A percentile compares a stretch with the other conserved stretches of the same genome.
phyloP scores from a whole-genome alignment of 2,329 filamentous ascomycete species.

The Stachybotrys elegans region DNA sequence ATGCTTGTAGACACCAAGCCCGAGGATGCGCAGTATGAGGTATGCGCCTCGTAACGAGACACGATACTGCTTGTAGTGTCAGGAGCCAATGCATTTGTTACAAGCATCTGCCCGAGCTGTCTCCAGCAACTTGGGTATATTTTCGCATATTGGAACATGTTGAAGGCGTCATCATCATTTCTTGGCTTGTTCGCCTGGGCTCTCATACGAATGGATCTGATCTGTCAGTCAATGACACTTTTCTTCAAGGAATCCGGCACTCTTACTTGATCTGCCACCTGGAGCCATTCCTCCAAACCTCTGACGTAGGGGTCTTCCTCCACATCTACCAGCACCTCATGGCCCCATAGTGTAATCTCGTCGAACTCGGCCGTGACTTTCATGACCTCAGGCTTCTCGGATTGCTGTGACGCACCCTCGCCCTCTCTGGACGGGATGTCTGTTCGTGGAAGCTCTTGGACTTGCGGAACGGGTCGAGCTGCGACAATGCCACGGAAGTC shows the following conservation, averaged over 20 bases:
- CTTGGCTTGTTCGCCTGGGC: neutral
- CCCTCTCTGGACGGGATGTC: conserved; percentile 36
- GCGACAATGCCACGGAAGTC: conserved; percentile 64
- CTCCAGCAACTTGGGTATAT: no score
- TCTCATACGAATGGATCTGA: conserved; percentile 13
- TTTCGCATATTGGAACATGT: no score
- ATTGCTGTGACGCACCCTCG: conserved; percentile 33
- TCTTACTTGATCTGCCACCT: conserved; percentile 62
- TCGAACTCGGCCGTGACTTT: conserved; percentile 66
- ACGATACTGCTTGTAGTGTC: no score
- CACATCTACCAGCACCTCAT: conserved; percentile 61
- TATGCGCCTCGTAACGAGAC: no score
- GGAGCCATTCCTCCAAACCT: conserved; percentile 75
- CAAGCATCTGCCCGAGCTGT: no score
- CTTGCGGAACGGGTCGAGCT: conserved; percentile 28
- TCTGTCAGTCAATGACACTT: no score
- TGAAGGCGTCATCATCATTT: no score
- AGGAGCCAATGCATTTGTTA: no score
- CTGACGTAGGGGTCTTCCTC: conserved; percentile 66
- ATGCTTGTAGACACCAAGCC: no score
- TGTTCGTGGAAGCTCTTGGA: conserved; percentile 24
- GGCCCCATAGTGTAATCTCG: conserved; percentile 76
- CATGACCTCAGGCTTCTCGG: conserved; percentile 47
- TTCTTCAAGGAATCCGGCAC: no score
- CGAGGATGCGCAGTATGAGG: no score